A percentile compares a stretch with the other conserved stretches of the same genome.
phyloP scores from a whole-genome alignment of 495 filamentous ascomycete species.

The Delitschia confertaspora region DNA sequence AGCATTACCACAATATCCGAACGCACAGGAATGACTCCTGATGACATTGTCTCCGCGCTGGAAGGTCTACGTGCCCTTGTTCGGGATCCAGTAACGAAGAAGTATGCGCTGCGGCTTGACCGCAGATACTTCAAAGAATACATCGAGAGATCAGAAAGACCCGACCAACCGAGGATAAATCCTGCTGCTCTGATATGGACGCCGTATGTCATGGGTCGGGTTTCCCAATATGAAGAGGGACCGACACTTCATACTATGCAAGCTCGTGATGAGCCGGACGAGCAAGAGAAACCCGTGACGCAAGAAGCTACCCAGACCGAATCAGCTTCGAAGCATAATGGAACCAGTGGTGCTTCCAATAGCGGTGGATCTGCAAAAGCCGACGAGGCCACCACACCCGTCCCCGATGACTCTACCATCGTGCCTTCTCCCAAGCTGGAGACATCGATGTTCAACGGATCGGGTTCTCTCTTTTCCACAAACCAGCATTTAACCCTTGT shows the following conservation, averaged over 20 bases:
- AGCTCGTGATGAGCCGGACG: conserved; percentile 60
- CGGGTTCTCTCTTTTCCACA: no score
- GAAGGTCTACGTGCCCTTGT: conserved; percentile 84
- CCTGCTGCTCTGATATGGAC: conserved; percentile 81
- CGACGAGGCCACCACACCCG: conserved; percentile 3
- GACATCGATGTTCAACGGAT: no score
- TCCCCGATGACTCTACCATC: background rate
- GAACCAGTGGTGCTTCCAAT: conserved; percentile 9
- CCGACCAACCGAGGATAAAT: conserved; percentile 78
- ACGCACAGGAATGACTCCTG: conserved; percentile 88
- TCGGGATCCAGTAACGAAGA: conserved; percentile 75
- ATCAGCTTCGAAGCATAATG: conserved; percentile 18
- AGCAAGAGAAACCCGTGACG: conserved; percentile 42
- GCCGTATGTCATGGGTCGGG: conserved; percentile 91
- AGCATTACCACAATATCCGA: conserved; percentile 72
- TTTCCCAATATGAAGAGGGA: conserved; percentile 74
- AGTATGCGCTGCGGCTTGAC: conserved; percentile 83
- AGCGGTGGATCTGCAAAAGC: conserved; percentile 3
- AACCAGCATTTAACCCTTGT: no score
- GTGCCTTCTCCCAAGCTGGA: no score
- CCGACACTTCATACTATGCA: conserved; percentile 81
- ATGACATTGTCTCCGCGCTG: conserved; percentile 88
- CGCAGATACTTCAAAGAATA: conserved; percentile 72
- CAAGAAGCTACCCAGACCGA: conserved; percentile 36
- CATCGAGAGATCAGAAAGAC: conserved; percentile 75